Evolutionary conservation across 805 yeast species (phyloP).

Genomic region (Schwanniomyces yamadae): DNA sequence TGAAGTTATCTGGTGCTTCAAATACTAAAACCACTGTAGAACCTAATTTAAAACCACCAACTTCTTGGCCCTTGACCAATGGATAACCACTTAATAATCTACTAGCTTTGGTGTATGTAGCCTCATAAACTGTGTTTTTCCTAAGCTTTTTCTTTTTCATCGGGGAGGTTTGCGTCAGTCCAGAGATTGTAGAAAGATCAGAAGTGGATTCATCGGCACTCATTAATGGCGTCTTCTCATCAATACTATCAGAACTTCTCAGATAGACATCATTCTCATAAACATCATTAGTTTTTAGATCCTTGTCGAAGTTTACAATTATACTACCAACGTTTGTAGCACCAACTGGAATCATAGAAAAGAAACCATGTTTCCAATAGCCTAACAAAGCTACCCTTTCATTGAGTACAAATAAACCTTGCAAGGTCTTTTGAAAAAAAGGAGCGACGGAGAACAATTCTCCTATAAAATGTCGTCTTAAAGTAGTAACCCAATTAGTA

Average conservation of each 20-base stretch:
- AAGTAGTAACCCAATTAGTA: slow-evolving; percentile 89
- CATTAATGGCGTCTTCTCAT: slow-evolving; percentile 35
- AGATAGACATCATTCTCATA: slow-evolving; percentile 50
- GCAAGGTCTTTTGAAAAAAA: slow-evolving; percentile 83
- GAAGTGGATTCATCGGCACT: slow-evolving; percentile 9
- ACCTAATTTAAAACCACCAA: slow-evolving; percentile 96
- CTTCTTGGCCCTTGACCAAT: slow-evolving; percentile 84
- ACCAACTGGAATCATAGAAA: slow-evolving; percentile 98
- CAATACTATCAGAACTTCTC: slow-evolving; percentile 15
- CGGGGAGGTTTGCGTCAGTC: slow-evolving; percentile 8
- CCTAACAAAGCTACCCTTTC: slow-evolving; percentile 96
- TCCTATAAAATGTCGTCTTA: slow-evolving; percentile 94
- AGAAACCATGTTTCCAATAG: slow-evolving; percentile 94
- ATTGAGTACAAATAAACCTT: slow-evolving; percentile 84
- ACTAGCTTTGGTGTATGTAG: slow-evolving; percentile 82
- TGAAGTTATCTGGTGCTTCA: slow-evolving; percentile 86
- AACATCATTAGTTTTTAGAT: slow-evolving; percentile 77
- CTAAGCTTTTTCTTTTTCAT: slow-evolving; percentile 42
- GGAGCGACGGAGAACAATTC: slow-evolving; percentile 96
- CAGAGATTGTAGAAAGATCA: slow-evolving; percentile 13
- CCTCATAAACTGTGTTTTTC: slow-evolving; percentile 88
- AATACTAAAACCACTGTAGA: slow-evolving; percentile 95
- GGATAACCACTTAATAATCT: slow-evolving; percentile 82
- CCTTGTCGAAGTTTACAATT: slow-evolving; percentile 86
- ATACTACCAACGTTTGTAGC: slow-evolving; percentile 98